Conservation (phyloP, 257 asterid species). For the Lithospermum erythrorhizon region DNA sequence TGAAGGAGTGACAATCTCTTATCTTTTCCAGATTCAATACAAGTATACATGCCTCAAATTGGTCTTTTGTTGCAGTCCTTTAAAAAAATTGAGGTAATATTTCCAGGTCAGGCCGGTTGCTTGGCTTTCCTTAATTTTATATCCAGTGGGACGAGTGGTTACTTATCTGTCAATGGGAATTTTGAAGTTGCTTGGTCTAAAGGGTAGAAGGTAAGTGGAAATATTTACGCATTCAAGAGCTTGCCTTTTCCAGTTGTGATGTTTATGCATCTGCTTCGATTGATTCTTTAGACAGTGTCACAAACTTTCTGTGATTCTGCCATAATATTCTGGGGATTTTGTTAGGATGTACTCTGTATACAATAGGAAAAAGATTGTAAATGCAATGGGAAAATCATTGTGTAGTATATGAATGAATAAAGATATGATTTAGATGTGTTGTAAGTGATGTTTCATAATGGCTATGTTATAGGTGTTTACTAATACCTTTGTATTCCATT, state of each 20-base stretch:
- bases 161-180: constrained; percentile 97
- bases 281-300: too few species aligned
- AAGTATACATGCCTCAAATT: background rate
- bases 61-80: background rate
- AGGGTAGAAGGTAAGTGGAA: constrained; percentile 68
- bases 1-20: background rate
- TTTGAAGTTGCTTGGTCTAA: constrained; percentile 87
- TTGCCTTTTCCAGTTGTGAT: background rate
- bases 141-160: constrained; percentile 96
- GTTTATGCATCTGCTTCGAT: background rate
- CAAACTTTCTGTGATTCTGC: too few species aligned
- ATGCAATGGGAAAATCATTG: too few species aligned
- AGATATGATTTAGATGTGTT: too few species aligned
- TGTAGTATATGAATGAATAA: too few species aligned
- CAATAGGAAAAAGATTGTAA: too few species aligned
- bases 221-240: background rate
- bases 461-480: too few species aligned
- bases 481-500: too few species aligned
- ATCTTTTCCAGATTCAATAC: background rate
- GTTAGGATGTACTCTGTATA: too few species aligned
- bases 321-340: too few species aligned
- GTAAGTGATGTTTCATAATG: too few species aligned
- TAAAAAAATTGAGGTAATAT: constrained; percentile 9
- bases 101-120: constrained; percentile 98
- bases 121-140: constrained; percentile 84